Base-by-base conservation (phyloP, 2,329 filamentous ascomycete species). In the Diplodia intermedia region DNA sequence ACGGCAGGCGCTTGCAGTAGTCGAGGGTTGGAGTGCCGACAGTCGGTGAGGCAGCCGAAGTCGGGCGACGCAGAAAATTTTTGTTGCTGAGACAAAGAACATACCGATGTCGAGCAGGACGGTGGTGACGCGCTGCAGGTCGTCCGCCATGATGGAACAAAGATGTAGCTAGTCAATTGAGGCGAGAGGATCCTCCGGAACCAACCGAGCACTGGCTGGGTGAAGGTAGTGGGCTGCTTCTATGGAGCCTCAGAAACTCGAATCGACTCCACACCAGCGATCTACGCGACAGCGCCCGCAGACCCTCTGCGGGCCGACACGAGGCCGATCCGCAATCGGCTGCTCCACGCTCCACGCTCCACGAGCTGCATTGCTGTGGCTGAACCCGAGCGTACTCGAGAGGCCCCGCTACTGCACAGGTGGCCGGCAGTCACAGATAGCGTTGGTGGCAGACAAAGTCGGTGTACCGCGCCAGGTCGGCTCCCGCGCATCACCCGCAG, bases 31-130 rank as follows among this genome's bases (percentile, higher is more conserved):
- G 31, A 33, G 31, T 33, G 31, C 31, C 65, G 43, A 53, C 31
- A 57, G 67, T 43, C 26, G 57, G 61, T 57, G 60, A 60, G 43
- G 67, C 26, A 38, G 43, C 43, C 67, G 50, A 65, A 29, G 53
- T 66, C 68, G 54, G 63, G 55, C 36, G 50, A 23, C 55, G 43
- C 43, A 43, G 31, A 56, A 61, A 61, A 54, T 31, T 50, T 50
- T 63, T 67, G 69, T 43, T 69, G 70, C 26, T 50, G 49, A 53
- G 65, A 63, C 53, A 43, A 56, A 63, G 47, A 43, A 79, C 82
- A 82, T 82, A 88, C 86, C 86, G 75, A 88, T 88, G 77, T 88
- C 86, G 72, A 88, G 82, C 73, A 88, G 77, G 73, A 86, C 80
- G 43, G 73, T 71, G 66, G 68, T 71, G 73, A 70, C 76, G 75